Evolutionary conservation across 2,329 filamentous ascomycete genomes (phyloP).

Genomic region (Tolypocladium amazonense): DNA sequence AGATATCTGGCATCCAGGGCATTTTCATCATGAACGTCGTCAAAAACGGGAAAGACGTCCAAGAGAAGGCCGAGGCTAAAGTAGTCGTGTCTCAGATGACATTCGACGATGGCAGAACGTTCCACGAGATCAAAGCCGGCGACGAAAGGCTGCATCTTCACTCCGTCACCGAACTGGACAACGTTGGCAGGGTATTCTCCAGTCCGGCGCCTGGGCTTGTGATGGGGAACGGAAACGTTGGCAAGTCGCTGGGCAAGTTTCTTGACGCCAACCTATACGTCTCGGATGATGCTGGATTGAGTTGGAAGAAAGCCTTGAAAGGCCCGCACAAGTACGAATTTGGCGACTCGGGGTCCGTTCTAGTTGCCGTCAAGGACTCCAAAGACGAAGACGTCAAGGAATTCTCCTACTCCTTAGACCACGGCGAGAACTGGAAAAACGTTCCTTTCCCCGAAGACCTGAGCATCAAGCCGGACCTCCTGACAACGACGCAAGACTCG

Average conservation of each 20-base stretch:
- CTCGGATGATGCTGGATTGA: constrained; percentile 82
- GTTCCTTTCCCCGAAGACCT: constrained; percentile 55
- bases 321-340: constrained; percentile 94
- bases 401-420: constrained; percentile 71
- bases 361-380: constrained; percentile 74
- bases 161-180: constrained; percentile 76
- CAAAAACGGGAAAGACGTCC: constrained; percentile 71
- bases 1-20: constrained; percentile 82
- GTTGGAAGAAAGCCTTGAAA: constrained; percentile 65
- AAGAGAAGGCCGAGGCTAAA: constrained; percentile 45
- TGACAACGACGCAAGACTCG: constrained; percentile 87
- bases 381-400: constrained; percentile 47
- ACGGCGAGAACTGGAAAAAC: constrained; percentile 74
- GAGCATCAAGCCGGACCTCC: constrained; percentile 58
- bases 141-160: constrained; percentile 73
- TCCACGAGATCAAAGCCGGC: constrained; percentile 59
- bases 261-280: constrained; percentile 71
- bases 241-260: constrained; percentile 60
- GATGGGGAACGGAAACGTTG: constrained; percentile 89
- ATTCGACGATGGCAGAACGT: constrained; percentile 89
- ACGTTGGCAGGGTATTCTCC: constrained; percentile 80
- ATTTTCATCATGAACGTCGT: constrained; percentile 86
- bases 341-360: constrained; percentile 81
- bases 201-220: constrained; percentile 87
- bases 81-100: constrained; percentile 74